Evolutionary conservation across 2,329 filamentous ascomycete genomes (phyloP).

Genomic region (Microcera coccophila): DNA sequence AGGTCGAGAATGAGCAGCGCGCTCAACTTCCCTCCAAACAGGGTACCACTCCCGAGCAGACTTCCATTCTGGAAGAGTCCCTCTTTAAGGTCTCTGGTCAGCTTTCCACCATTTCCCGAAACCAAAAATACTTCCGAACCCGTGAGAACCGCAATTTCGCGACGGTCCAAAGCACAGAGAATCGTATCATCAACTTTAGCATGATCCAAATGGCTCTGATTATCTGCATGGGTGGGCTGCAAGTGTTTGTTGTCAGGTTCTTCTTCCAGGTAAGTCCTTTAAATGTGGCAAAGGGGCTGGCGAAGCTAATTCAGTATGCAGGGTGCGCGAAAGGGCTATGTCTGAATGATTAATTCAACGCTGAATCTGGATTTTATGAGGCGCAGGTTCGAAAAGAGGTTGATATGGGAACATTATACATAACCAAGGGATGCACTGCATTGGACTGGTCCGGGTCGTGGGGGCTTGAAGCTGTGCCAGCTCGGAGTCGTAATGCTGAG

Average conservation of each 20-base stretch:
- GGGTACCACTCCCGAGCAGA: slow-evolving; percentile 84
- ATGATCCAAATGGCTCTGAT: slow-evolving; percentile 89
- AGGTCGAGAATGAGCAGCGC: slow-evolving; percentile 89
- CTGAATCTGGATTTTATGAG: slow-evolving; percentile 27
- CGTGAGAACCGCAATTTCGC: slow-evolving; percentile 98
- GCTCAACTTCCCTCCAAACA: slow-evolving; percentile 83
- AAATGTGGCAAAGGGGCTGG: neutral
- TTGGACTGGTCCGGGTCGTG: slow-evolving; percentile 11
- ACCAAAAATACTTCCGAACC: slow-evolving; percentile 99
- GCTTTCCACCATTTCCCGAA: slow-evolving; percentile 88
- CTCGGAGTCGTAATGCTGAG: neutral
- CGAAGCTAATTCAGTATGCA: slow-evolving; percentile 27
- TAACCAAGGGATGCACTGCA: slow-evolving; percentile 26
- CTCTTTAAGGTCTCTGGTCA: slow-evolving; percentile 93
- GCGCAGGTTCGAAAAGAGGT: slow-evolving; percentile 31
- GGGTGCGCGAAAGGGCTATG: slow-evolving; percentile 66
- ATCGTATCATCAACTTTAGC: slow-evolving; percentile 94
- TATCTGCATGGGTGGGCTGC: slow-evolving; percentile 88
- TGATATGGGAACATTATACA: slow-evolving; percentile 28
- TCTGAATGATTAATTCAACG: slow-evolving; percentile 42
- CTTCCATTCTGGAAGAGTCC: slow-evolving; percentile 82
- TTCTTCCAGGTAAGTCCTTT: slow-evolving; percentile 76
- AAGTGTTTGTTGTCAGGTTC: slow-evolving; percentile 96
- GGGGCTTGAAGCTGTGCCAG: neutral
- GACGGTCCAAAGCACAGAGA: slow-evolving; percentile 93